Base-by-base conservation (phyloP, 345 rosid genomes). In the Corchorus capsularis region DNA sequence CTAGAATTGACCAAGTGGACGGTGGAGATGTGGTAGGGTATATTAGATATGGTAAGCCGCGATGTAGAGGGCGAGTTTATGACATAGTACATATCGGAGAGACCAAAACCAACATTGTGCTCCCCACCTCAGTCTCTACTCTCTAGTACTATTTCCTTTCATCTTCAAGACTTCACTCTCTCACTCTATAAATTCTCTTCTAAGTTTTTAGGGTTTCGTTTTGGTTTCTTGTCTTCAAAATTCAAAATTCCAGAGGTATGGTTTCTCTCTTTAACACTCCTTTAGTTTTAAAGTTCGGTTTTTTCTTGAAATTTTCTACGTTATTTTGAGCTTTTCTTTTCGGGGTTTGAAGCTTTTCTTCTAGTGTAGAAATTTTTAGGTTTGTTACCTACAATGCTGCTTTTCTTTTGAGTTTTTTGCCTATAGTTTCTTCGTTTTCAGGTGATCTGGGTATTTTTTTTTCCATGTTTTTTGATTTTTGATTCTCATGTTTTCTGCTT, bases 341-440 rank as follows among this genome's bases (percentile, higher is more conserved):
- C 27, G 27, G 27, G 35, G 32, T 43, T 55, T 32, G 34, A 8
- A 50, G 16, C 5, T 14, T 49, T 16, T 4, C 2, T n/a, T 17
- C 2, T 34, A 20, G 2, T 68, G 8, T 6, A 10, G 47, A 9
- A 45, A 5, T 69, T 70, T 50, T 16, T 7, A 12, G 14, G 2
- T 49, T 69, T 69, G 1, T 32, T 49, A 32, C 15, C 22, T 53
- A 14, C 61, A 70, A 70, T 70, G 74, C 62, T 8, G 49, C 41
- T 37, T 49, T 11, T 1, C 11, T 68, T 1, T 10, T n/a, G 27
- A 5, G 4, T 4, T 2, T 47, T 47, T 46, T 47, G 27, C 0
- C 3, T 7, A 13, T 22, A 12, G 3, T 27, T 69, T 32, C 13
- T 39, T 15, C 41, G 2, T 49, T 69, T 69, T 8, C 32, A 27